Conservation (phyloP, 1,284 basidiomycete species). For the Apiotrichum mycotoxinovorans region DNA sequence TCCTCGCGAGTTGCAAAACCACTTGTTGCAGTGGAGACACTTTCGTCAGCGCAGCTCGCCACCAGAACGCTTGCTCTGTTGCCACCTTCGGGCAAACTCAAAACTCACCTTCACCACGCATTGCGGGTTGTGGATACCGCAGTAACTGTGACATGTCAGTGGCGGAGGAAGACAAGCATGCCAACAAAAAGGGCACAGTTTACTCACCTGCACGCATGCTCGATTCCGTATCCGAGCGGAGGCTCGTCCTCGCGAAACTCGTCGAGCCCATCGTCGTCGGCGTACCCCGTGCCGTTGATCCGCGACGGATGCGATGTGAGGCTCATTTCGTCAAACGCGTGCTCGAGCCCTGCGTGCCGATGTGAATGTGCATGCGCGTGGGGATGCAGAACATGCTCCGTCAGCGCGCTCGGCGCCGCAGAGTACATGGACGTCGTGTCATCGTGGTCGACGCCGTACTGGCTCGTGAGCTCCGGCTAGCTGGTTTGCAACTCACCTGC, state of each 20-base stretch:
- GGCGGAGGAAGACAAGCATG: not conserved
- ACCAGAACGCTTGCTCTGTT: not conserved
- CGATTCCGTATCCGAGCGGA: slow-evolving; percentile 70
- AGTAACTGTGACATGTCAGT: slow-evolving; percentile 64
- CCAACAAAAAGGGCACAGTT: not conserved
- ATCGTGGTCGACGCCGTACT: slow-evolving; percentile 64
- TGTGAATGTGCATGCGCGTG: slow-evolving; percentile 2
- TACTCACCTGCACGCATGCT: slow-evolving; percentile 88
- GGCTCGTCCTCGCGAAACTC: slow-evolving; percentile 80
- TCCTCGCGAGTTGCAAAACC: slow-evolving; percentile 99
- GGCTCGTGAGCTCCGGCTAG: not conserved
- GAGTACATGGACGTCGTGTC: slow-evolving; percentile 72
- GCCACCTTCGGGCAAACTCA: no score
- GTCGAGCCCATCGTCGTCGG: slow-evolving; percentile 67
- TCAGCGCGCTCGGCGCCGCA: slow-evolving; percentile 53
- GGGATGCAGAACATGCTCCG: slow-evolving; percentile 18
- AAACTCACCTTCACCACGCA: slow-evolving; percentile 80
- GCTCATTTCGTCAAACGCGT: slow-evolving; percentile 22
- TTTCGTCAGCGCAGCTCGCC: slow-evolving; percentile 21
- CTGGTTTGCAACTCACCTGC: slow-evolving; percentile 32
- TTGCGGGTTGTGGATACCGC: slow-evolving; percentile 95
- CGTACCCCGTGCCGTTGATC: slow-evolving; percentile 53
- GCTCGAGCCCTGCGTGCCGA: slow-evolving; percentile 8
- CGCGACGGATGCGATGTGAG: slow-evolving; percentile 16
- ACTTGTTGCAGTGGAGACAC: slow-evolving; percentile 92